A percentile compares a stretch with the other conserved stretches of the same genome.
Conservation (phyloP, 345 rosid species). For the Trapa incisa region DNA sequence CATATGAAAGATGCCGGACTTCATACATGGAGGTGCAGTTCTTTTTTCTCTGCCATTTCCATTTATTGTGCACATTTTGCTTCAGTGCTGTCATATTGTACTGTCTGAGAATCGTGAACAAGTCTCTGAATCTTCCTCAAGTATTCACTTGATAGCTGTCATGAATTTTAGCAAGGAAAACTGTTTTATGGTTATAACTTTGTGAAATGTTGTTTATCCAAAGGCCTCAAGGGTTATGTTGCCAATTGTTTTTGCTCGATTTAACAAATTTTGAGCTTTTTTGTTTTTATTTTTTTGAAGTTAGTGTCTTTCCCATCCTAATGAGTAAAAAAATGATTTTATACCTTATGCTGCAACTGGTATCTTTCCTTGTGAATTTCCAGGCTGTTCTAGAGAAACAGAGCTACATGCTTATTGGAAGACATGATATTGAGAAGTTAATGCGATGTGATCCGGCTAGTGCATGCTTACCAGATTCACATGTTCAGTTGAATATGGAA, state of each 20-base stretch:
- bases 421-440: conserved; percentile 94
- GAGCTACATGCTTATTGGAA: conserved; percentile 94
- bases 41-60: conserved; percentile 11
- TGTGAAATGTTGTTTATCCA: background rate
- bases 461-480: conserved; percentile 50
- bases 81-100: background rate
- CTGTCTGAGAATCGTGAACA: background rate
- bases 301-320: background rate
- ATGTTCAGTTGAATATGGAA: conserved; percentile 28
- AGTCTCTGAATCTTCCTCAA: background rate
- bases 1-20: conserved; percentile 95
- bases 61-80: background rate
- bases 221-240: background rate
- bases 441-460: conserved; percentile 81
- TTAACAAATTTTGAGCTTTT: background rate
- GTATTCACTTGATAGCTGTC: background rate
- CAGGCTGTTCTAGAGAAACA: conserved; percentile 99
- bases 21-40: conserved; percentile 81
- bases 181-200: background rate
- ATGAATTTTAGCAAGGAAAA: background rate
- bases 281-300: background rate
- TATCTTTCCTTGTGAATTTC: conserved; percentile 18
- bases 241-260: background rate
- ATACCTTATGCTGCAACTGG: conserved; percentile 10
- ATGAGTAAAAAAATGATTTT: background rate